Conservation (phyloP, 2,329 filamentous ascomycete species). For the Gyromitra esculenta region DNA sequence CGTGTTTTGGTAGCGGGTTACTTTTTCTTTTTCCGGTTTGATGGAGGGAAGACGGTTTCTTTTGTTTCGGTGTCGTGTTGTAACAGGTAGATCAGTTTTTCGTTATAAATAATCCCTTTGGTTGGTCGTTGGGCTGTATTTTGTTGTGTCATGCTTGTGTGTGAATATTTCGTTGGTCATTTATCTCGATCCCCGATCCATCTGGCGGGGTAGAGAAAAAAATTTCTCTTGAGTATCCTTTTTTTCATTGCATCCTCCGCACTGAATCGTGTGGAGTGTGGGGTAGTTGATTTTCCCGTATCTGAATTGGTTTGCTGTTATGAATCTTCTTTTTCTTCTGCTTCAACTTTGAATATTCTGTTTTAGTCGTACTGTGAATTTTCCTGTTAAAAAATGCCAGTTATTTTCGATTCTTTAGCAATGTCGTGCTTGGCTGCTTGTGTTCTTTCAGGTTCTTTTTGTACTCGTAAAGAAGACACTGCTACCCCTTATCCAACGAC, state of each 20-base stretch:
- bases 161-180: slow-evolving; percentile 20
- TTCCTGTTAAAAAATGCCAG: slow-evolving; percentile 24
- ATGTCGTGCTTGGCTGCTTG: background rate
- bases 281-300: slow-evolving; percentile 16
- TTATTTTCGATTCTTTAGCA: slow-evolving; percentile 2
- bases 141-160: slow-evolving; percentile 25
- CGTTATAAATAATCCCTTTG: slow-evolving; percentile 44
- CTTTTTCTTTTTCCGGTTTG: slow-evolving; percentile 23
- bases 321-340: slow-evolving; percentile 26
- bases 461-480: slow-evolving; percentile 13
- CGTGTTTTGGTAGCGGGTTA: slow-evolving; percentile 27
- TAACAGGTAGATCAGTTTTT: slow-evolving; percentile 40
- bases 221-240: slow-evolving; percentile 4
- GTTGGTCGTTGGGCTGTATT: slow-evolving; percentile 31
- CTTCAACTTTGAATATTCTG: slow-evolving; percentile 9
- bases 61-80: slow-evolving; percentile 39
- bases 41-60: slow-evolving; percentile 30
- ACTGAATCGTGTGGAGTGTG: slow-evolving; percentile 18
- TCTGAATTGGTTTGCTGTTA: slow-evolving; percentile 23
- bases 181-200: slow-evolving; percentile 24
- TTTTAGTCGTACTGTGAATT: slow-evolving; percentile 34
- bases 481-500: slow-evolving; percentile 4
- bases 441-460: slow-evolving; percentile 31
- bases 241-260: slow-evolving; percentile 19
- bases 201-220: slow-evolving; percentile 7